Evolutionary conservation across 768 basidiomycete species (phyloP), one percentile per base, ranked within the genome.

Genomic region (Amylocystis lapponica): DNA sequence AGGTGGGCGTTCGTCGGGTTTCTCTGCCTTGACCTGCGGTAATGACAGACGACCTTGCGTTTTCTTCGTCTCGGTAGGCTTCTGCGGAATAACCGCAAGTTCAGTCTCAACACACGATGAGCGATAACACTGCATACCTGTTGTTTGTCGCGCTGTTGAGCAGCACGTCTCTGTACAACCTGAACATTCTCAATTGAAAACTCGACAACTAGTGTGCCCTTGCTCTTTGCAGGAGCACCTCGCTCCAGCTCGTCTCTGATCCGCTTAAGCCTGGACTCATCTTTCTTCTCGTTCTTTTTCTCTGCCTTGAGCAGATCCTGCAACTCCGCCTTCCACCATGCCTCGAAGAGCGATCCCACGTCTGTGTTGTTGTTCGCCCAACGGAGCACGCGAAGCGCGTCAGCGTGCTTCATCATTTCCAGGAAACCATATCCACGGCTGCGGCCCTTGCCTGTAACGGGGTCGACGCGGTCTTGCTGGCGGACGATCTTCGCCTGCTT

Each of bases 391-490:
- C 88, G 83, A 19, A 99, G 68, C 5, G 95, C 92, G 59, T 98
- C 91, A 5, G 84, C 80, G 54, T 99, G 96, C 21, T 70, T 76
- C 36, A 80, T 68, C 76, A 96, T 77, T 68, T 98, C 95, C 25
- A 98, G 57, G 67, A 99, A 98, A 9, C 95, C 96, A 55, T 97
- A 99, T 1, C 96, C 95, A 60, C 87, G 91, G 55, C 86, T 89
- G 41, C 84, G 76, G 1, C 90, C 90, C 54, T 89, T 86, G 3
- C 87, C 88, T 0, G 87, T 91, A 30, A 94, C 61, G 3, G 86
- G 72, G 57, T 98, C 95, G 42, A 94, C 75, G n/a, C 90, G 83
- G 50, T 96, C 94, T 11, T 72, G 69, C 61, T 91, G 86, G 10
- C 95, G 81, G 12, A 96, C 83, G 48, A 99, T 85, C 69, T 99